Evolutionary conservation across 192 early-diverging fungal genomes (phyloP), one percentile per base, ranked within the genome.

Genomic region (Backusella liffmaniae): DNA sequence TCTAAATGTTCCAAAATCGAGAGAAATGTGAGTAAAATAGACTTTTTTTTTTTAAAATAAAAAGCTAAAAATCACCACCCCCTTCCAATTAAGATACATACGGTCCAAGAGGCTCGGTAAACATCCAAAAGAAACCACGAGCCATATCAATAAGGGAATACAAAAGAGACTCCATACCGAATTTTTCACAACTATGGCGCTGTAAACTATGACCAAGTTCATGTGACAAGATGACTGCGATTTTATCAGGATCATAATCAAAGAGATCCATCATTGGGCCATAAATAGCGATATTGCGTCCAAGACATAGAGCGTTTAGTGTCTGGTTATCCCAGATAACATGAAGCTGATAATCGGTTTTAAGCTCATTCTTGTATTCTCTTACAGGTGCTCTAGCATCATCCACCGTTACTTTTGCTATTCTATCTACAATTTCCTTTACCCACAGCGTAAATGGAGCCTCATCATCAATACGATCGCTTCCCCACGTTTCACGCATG

Each of bases 171-270:
- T 79, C 84, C 37, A 86, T 82, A 30, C 88, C 88, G 66, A 86
- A 83, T 12, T 83, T 79, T 74, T 89, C 88, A 72, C 83, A 82
- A 68, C 82, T 84, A 75, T 89, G 88, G 10, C 86, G 73, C 42
- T 89, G 88, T 21, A 89, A 74, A 4, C 81, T 76, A 75, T 89
- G 88, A 0, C 84, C 86, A 37, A 89, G 80, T 36, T 89, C 88
- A 67, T 89, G 88, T 15, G 85, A 79, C 13, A 89, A 69, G n/a
- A 86, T 86, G 3, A 82, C 84, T n/a, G 88, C 86, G 36, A 88
- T 72, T 41, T 77, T 77, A 42, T 80, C 82, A 16, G 83, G 76
- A 36, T 89, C 73, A 53, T 88, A 83, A 8, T 80, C 82, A 44
- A 83, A 53, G 7, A 44, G 59, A 5, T 76, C 67, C 26, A 83